Base-by-base conservation (phyloP, 495 filamentous ascomycete genomes). In the Daldinia concentrica region DNA sequence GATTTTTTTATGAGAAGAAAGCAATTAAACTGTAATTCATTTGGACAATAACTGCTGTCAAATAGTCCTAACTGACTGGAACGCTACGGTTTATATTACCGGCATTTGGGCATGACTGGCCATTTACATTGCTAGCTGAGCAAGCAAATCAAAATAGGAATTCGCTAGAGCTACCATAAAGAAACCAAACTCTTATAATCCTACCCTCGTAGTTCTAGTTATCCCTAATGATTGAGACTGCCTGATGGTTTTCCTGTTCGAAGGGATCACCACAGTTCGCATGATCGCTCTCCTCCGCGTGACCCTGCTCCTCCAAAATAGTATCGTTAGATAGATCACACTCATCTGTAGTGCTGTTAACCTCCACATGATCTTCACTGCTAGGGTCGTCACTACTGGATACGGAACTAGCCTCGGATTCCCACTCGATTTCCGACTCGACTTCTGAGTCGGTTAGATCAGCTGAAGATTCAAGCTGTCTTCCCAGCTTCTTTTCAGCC, bases 401-500 rank as follows among this genome's bases (percentile, higher is more conserved):
- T 8, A 4, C 17, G 17, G 43, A 19, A 22, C 43, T 22, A 48
- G 6, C 8, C 8, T 8, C 7, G 41, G 41, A 0, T 19, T 45
- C n/a, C 6, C 0, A 2, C 5, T 19, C n/a, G 41, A 7, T 7
- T 19, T 19, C 7, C 6, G 5, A 17, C 41, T 45, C n/a, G 41
- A 17, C 17, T 45, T 19, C 7, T 19, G 41, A 45, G 7, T 45
- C 17, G 41, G 6, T 8, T 19, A 8, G 17, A 45, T 45, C n/a
- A 4, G 7, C n/a, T 17, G n/a, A 8, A 17, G 7, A 8, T 45
- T 45, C 17, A 30, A 32, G 15, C 12, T 30, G 30, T 4, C 26
- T 11, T 12, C 58, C 65, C 3, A 61, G 6, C 17, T 62, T 7
- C 14, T 45, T 57, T 39, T 68, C 65, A 22, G 65, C 29, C 6